Percentiles rank a stretch among this genome's conserved stretches.
Evolutionary conservation across 1,139 yeast species (phyloP).

Genomic region (Blastobotrys serpentis): DNA sequence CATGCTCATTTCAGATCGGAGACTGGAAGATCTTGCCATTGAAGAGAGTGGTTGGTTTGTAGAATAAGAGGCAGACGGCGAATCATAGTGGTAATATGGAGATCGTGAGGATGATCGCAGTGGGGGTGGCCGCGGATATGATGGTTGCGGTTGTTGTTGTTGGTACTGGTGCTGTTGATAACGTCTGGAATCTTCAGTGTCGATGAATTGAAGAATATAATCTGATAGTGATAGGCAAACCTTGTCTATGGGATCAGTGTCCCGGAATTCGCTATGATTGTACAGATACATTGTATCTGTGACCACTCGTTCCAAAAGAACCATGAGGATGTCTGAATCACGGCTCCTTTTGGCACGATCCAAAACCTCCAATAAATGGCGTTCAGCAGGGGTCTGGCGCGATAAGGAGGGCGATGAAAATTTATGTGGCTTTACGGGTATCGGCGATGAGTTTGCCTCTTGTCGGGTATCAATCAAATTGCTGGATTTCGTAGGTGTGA

Average conservation of each 20-base stretch:
- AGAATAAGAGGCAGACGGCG: neutral
- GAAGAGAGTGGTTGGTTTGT: neutral
- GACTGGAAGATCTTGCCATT: neutral
- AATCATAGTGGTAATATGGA: neutral
- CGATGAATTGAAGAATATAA: conserved; percentile 25
- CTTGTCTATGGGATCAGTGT: conserved; percentile 25
- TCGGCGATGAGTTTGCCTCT: conserved; percentile 4
- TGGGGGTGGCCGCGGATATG: conserved; percentile 6
- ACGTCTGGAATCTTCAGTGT: conserved; percentile 4
- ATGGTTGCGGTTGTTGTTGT: conserved; percentile 1
- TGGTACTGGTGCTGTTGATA: neutral
- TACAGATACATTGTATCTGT: conserved; percentile 29
- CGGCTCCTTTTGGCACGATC: conserved; percentile 25
- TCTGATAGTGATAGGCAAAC: conserved; percentile 33
- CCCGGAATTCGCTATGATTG: conserved; percentile 17
- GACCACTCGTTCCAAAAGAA: conserved; percentile 32
- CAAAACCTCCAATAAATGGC: conserved; percentile 27
- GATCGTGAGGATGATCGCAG: conserved; percentile 8
- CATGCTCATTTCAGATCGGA: conserved; percentile 1
- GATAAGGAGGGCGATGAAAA: conserved; percentile 16
- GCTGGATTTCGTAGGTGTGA: neutral
- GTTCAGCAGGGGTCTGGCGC: conserved; percentile 30
- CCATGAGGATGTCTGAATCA: conserved; percentile 24
- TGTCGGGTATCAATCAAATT: neutral
- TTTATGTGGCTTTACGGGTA: neutral